Base-by-base conservation (phyloP, 2,329 filamentous ascomycete genomes). In the Fusarium temperatum region DNA sequence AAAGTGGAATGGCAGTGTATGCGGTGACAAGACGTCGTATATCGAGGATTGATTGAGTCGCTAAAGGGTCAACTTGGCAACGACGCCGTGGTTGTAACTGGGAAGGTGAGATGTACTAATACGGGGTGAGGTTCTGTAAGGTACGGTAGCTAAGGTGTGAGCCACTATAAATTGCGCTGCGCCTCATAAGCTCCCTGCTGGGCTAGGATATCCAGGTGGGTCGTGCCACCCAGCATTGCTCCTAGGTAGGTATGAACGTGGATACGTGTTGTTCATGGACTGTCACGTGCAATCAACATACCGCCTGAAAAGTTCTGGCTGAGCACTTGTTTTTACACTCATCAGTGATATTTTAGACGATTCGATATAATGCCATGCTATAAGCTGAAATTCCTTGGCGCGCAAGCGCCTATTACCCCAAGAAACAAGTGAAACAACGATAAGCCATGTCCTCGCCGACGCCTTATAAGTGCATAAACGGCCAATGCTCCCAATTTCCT, bases 391-490 rank as follows among this genome's bases (percentile, higher is more conserved):
- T 66, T 48, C 64, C 65, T 62, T 70, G 45, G 72, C 76, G 66
- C 57, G 70, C 51, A 75, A 68, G 69, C 75, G 56, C 77, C 77
- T 55, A 48, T 65, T 76, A 62, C 69, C 63, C 68, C 63, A 38
- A 69, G 45, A 62, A 53, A 55, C 42, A 70, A 54, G 60, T 59
- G 28, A 59, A 74, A 70, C 65, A 70, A 72, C 65, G 67, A 61
- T 55, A 71, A 68, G 59, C 75, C 77, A 59, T 75, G 59, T 77
- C 67, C 74, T 64, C 75, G 68, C 54, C 67, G 66, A 76, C 77
- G 77, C 77, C 77, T 68, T 68, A 66, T 70, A 78, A 78, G 74
- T 78, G 77, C 75, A 78, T 70, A 76, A 78, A 78, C 77, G 70
- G 74, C 72, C 63, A 61, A 72, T 75, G 73, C 72, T 75, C 68